These are phyloP conservation scores for Fusarium floridanum DNA, from an alignment of 2,329 filamentous ascomycete species.

Conservation along the genomic window DNA sequence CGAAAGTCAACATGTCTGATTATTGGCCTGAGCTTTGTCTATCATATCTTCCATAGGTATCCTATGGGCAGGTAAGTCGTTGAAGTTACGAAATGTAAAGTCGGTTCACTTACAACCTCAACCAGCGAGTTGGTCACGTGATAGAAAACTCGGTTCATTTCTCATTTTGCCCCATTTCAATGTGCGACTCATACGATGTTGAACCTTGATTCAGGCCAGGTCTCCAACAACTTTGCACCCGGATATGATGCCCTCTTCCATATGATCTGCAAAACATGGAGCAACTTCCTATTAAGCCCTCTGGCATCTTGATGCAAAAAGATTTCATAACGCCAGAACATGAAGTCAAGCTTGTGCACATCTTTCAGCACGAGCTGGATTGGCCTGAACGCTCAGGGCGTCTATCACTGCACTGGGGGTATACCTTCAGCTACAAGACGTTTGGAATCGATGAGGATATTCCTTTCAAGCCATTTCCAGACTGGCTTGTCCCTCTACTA, in stretches of 20 bases:
- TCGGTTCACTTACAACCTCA: background rate
- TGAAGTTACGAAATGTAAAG: background rate
- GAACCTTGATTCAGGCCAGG: background rate
- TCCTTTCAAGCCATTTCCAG: constrained; percentile 64
- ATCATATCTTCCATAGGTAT: background rate
- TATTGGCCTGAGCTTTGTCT: background rate
- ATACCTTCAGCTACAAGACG: constrained; percentile 70
- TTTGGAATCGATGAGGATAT: constrained; percentile 65
- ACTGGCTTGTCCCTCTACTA: constrained; percentile 63
- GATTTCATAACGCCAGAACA: constrained; percentile 62
- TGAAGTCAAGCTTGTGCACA: constrained; percentile 57
- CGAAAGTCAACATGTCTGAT: background rate
- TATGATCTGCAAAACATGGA: constrained; percentile 38
- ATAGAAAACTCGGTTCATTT: background rate
- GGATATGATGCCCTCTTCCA: background rate
- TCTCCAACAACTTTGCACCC: background rate
- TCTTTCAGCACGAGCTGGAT: constrained; percentile 58
- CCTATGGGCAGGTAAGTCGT: background rate
- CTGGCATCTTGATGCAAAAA: constrained; percentile 58
- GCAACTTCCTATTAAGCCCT: constrained; percentile 45
- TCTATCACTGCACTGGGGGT: constrained; percentile 67
- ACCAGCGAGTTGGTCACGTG: background rate
- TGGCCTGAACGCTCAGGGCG: constrained; percentile 62
- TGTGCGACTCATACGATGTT: background rate
- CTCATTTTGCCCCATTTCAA: background rate